Evolutionary conservation across 108 stramenopile species (phyloP), one percentile per base, ranked within the genome.

Genomic region (Discostella pseudostelligera): DNA sequence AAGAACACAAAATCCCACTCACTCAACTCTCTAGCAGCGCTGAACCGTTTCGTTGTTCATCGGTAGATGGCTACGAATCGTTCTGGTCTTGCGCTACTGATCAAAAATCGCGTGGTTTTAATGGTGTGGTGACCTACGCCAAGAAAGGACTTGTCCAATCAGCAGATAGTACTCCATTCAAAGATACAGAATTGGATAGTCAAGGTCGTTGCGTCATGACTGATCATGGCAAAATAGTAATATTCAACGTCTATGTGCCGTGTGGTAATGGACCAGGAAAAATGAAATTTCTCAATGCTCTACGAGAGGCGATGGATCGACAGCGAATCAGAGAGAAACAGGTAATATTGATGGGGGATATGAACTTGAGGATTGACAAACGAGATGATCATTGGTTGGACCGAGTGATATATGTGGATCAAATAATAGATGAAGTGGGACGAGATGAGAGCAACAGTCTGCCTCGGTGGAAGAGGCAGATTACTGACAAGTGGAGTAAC

Each of bases 161-260:
- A 8, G 90, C 93, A 13, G 75, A 90, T 55, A 44, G 82, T 1
- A 26, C 25, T 4, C 86, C 88, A 8, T 69, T 97, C 22, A 70
- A 68, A 1, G 57, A 58, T 19, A 47, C 66, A n/a, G 88, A 88
- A 28, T 59, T 97, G 48, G 94, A 97, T 54, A 74, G 72, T 69
- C 87, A 93, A 65, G 96, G 96, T 45, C 74, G 96, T 4, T 93
- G 89, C 48, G 62, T 97, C 62, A 80, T 95, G 83, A 97, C 96
- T 2, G 89, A 97, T 74, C 96, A 97, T 72, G 92, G 90, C 6
- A 53, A 26, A 1, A 94, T 93, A 62, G 86, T 86, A 0, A 26
- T 97, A 8, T 95, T 95, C 62, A 97, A 97, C 79, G 91, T 95
- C 0, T 97, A 97, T 58, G 96, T 87, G n/a, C 96, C 96, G 1